phyloP scores from a whole-genome alignment of 352 stramenopile species.

The Halophytophthora batemanensis region DNA sequence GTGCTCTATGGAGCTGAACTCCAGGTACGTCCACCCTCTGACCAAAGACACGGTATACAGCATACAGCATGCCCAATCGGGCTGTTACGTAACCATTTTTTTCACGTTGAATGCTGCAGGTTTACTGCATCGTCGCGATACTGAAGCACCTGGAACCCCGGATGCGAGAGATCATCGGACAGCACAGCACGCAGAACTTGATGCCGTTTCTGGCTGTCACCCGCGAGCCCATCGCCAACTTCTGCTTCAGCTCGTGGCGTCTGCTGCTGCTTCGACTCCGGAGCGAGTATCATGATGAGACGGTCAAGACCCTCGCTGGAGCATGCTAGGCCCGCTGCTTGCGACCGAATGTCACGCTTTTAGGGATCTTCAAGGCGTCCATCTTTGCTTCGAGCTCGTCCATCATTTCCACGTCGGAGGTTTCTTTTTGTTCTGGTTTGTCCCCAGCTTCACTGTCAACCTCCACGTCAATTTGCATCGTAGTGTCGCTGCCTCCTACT shows the following conservation, averaged over 20 bases:
- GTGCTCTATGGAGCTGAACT: conserved; percentile 59
- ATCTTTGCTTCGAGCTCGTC: conserved; percentile 24
- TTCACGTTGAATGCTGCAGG: conserved; percentile 20
- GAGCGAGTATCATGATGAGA: conserved; percentile 48
- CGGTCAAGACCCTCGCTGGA: conserved; percentile 22
- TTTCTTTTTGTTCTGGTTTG: neutral
- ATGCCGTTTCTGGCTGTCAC: conserved; percentile 33
- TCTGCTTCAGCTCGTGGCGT: conserved; percentile 40
- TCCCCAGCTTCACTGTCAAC: neutral
- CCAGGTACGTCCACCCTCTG: conserved; percentile 29
- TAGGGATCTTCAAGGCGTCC: conserved; percentile 29
- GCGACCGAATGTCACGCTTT: conserved; percentile 31
- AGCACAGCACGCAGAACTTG: conserved; percentile 23
- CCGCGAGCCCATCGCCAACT: conserved; percentile 39
- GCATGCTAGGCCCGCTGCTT: conserved; percentile 16
- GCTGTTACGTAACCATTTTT: neutral
- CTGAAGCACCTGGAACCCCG: conserved; percentile 46
- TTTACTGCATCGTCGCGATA: conserved; percentile 45
- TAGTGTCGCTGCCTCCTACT: conserved; percentile 1
- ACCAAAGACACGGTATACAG: neutral
- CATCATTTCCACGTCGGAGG: conserved; percentile 21
- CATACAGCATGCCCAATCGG: conserved; percentile 1
- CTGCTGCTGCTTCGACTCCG: conserved; percentile 41
- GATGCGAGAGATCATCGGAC: conserved; percentile 29
- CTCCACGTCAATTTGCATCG: conserved; percentile 26